Evolutionary conservation across 169 alveolate species (phyloP).

Genomic region (Plasmodium vinckei): DNA sequence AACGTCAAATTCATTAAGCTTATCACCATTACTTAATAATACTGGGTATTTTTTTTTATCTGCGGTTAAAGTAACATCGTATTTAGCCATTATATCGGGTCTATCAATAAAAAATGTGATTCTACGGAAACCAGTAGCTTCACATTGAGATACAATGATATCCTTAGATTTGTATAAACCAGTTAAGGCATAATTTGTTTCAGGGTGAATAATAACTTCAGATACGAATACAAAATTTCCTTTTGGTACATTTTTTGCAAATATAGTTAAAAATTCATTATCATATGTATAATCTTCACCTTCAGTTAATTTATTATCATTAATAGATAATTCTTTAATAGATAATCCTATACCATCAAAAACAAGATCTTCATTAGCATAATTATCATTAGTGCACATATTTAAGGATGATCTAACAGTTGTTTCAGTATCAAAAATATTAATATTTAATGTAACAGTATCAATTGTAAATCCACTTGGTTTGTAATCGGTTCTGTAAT

Average conservation of each 20-base stretch:
- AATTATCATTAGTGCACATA: conserved; percentile 80
- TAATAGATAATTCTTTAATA: conserved; percentile 83
- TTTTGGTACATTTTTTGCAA: conserved; percentile 78
- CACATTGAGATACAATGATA: conserved; percentile 93
- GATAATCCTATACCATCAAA: conserved; percentile 91
- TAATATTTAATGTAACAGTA: conserved; percentile 83
- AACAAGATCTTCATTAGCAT: conserved; percentile 85
- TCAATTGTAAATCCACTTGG: conserved; percentile 88
- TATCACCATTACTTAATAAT: conserved; percentile 90
- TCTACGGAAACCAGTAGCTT: conserved; percentile 93
- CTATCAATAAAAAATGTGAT: conserved; percentile 93
- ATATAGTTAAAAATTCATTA: conserved; percentile 82
- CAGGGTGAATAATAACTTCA: conserved; percentile 89
- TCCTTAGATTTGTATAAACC: conserved; percentile 91
- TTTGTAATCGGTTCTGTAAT: conserved; percentile 89
- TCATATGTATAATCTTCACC: conserved; percentile 82
- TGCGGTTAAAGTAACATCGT: conserved; percentile 89
- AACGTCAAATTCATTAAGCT: conserved; percentile 82
- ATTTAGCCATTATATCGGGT: conserved; percentile 92
- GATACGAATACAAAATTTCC: conserved; percentile 80
- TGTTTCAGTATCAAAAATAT: conserved; percentile 86
- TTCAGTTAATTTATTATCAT: conserved; percentile 83
- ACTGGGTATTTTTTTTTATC: conserved; percentile 90
- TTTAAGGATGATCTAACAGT: conserved; percentile 79
- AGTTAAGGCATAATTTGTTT: conserved; percentile 84